Conservation (phyloP, 306 rosid species). For the Glycine tomentella region DNA sequence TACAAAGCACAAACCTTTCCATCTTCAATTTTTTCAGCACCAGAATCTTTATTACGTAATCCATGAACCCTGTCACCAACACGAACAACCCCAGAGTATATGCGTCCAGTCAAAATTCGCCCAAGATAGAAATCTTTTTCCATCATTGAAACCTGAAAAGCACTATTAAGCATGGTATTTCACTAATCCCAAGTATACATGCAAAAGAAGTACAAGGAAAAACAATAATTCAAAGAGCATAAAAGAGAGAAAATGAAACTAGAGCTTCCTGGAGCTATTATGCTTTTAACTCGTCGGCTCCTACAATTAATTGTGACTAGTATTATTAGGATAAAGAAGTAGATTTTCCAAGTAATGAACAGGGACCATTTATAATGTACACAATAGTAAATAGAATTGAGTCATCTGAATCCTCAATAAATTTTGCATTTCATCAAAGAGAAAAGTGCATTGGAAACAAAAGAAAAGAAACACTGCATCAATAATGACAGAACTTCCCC, state of each 20-base stretch:
- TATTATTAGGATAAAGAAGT: constrained; percentile 24
- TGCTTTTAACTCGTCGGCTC: not conserved
- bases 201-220: constrained; percentile 5
- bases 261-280: constrained; percentile 25
- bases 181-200: constrained; percentile 47
- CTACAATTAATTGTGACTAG: constrained; percentile 19
- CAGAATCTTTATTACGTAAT: constrained; percentile 76
- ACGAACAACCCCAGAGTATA: constrained; percentile 79
- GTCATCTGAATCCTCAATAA: constrained; percentile 10
- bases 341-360: constrained; percentile 29
- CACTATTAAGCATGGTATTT: constrained; percentile 59
- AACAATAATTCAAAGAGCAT: constrained; percentile 22
- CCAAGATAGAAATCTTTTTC: constrained; percentile 92
- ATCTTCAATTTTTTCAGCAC: constrained; percentile 83
- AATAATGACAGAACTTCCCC: constrained; percentile 36
- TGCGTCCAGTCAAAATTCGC: constrained; percentile 90
- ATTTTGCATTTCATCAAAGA: not conserved
- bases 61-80: constrained; percentile 94
- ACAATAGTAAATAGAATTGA: constrained; percentile 9
- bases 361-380: constrained; percentile 13
- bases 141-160: constrained; percentile 97
- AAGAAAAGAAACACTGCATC: constrained; percentile 31
- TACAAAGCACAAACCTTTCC: constrained; percentile 74
- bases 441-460: constrained; percentile 29
- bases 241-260: constrained; percentile 34